A percentile compares a stretch with the other conserved stretches of the same genome.
These are phyloP conservation scores for Suillus cothurnatus DNA, from an alignment of 768 basidiomycete species.

Conservation along the genomic window DNA sequence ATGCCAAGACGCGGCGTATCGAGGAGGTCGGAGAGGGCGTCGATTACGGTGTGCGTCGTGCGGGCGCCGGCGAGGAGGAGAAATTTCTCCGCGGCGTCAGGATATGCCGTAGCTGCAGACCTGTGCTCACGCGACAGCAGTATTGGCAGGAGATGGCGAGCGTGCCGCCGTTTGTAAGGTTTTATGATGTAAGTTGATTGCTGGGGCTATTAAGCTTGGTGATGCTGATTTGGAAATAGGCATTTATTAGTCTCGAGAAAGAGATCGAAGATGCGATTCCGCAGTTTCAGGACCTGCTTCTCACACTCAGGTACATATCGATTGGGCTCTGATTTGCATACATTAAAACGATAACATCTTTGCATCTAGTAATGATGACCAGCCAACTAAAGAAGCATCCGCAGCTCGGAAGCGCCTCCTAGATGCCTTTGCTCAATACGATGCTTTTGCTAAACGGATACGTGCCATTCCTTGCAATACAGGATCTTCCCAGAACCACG, in stretches of 20 bases:
- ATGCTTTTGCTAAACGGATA: conserved; percentile 85
- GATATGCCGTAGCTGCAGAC: conserved; percentile 83
- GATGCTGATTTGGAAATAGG: conserved; percentile 37
- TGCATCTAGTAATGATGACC: conserved; percentile 40
- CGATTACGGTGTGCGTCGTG: conserved; percentile 74
- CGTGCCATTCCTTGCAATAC: conserved; percentile 65
- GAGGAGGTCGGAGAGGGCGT: conserved; percentile 86
- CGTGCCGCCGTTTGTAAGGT: conserved; percentile 61
- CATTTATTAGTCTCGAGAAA: conserved; percentile 73
- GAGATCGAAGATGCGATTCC: conserved; percentile 91
- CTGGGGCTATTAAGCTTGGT: neutral
- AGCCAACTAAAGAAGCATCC: conserved; percentile 67
- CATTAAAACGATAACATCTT: neutral
- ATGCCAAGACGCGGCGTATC: conserved; percentile 71
- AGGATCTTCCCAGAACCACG: conserved; percentile 76
- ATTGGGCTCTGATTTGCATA: conserved; percentile 21
- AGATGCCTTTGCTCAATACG: conserved; percentile 87
- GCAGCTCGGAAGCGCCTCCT: conserved; percentile 78
- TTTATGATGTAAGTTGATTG: conserved; percentile 62
- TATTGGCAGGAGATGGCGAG: conserved; percentile 64
- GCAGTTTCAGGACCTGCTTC: conserved; percentile 83
- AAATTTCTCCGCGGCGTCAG: conserved; percentile 89
- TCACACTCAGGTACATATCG: conserved; percentile 60
- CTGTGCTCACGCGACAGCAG: conserved; percentile 82
- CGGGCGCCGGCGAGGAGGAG: conserved; percentile 55